Base-by-base conservation (phyloP, 805 yeast species). In the Candida manassasensis region DNA sequence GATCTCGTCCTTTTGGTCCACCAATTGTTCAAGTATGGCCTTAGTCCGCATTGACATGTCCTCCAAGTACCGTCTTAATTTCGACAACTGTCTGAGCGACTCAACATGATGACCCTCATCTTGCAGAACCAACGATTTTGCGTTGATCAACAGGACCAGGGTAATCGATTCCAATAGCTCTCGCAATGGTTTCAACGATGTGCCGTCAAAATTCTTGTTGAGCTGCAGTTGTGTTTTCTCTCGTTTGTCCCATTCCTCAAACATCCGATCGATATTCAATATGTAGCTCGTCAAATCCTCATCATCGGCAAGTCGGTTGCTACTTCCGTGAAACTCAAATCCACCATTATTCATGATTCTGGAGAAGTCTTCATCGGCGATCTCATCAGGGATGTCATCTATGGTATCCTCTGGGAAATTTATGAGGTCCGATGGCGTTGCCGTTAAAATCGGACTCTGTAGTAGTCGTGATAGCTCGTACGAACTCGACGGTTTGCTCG, bases 201-300 rank as follows among this genome's bases (percentile, higher is more conserved):
- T 19, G n/a, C 33, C 33, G 17, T 30, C 33, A 8, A 30, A 10
- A 4, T 6, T 29, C 12, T 29, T 24, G 14, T 30, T n/a, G 9
- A 10, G 14, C 7, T 21, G n/a, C 4, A 13, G 24, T 6, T 7
- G n/a, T 7, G 12, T 16, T 7, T 30, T 6, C 17, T 30, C 26
- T 3, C 29, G 16, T 17, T 41, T 24, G 7, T 6, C 27, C 14
- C 25, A 21, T 14, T 50, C 55, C 28, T 45, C 46, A 11, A 48
- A 32, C 14, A 50, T 40, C 9, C 44, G 42, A 37, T 60, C 66
- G 27, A 60, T 54, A 34, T 57, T 45, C 13, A 61, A 35, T 19
- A 60, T 37, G 40, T 57, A 55, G 25, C 52, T 47, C 11, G 53
- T 48, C 27, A 61, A 37, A 8, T 53, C 60, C 6, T 49, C 52